Percentiles rank a stretch among this genome's conserved stretches.
Evolutionary conservation across 2,329 filamentous ascomycete genomes (phyloP).

Genomic region (Aspergillus quadricinctus): DNA sequence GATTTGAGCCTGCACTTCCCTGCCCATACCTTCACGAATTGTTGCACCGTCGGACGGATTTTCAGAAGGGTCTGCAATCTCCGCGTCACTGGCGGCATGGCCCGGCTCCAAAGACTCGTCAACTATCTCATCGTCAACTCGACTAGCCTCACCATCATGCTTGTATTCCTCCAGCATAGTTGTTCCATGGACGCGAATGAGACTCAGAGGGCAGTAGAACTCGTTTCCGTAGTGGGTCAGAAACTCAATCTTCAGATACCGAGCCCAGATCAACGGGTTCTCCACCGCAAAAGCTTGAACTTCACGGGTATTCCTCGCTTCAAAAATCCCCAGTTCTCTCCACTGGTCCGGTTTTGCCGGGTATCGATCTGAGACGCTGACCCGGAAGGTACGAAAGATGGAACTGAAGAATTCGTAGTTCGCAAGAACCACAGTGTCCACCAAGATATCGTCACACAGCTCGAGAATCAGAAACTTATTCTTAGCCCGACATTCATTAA

Average conservation of each 20-base stretch:
- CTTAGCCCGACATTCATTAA: conserved; percentile 78
- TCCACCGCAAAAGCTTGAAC: conserved; percentile 93
- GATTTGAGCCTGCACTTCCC: conserved; percentile 6
- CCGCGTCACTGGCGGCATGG: conserved; percentile 13
- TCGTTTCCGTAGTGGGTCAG: conserved; percentile 92
- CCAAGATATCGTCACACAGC: conserved; percentile 77
- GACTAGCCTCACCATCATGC: conserved; percentile 69
- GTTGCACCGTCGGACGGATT: not conserved
- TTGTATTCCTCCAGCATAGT: conserved; percentile 93
- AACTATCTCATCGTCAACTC: conserved; percentile 58
- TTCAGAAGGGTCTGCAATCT: conserved; percentile 13
- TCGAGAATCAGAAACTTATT: conserved; percentile 96
- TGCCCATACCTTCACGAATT: conserved; percentile 23
- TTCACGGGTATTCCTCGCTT: conserved; percentile 86
- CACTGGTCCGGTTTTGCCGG: conserved; percentile 89
- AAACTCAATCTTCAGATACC: conserved; percentile 89
- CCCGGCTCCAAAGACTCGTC: conserved; percentile 41
- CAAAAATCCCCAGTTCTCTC: conserved; percentile 82
- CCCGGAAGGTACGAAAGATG: conserved; percentile 84
- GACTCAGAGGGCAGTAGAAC: conserved; percentile 89
- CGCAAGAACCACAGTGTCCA: conserved; percentile 94
- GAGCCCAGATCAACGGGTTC: conserved; percentile 91
- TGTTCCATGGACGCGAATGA: conserved; percentile 86
- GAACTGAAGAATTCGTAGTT: conserved; percentile 99
- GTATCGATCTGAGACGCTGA: conserved; percentile 92